Base-by-base conservation (phyloP, 2,329 filamentous ascomycete genomes). In the Emergomyces pasteurianus region DNA sequence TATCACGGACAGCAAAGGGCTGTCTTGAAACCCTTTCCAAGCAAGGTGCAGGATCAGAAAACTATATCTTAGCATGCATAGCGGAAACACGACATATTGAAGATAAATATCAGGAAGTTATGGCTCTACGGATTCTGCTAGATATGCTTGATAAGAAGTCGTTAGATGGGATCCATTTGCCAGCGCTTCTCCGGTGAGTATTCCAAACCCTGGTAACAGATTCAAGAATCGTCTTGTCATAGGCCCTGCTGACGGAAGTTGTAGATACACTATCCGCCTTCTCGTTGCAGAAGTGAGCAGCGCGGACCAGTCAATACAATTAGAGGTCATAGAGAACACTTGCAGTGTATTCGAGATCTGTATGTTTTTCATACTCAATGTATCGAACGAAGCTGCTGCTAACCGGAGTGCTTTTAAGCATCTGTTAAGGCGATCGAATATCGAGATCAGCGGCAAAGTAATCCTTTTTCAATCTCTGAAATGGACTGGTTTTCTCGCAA, bases 401-500 rank as follows among this genome's bases (percentile, higher is more conserved):
- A 40, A 57, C 40, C 14, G 10, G 8, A 31, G 8, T 7, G 7
- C 23, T 16, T 66, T 64, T 0, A 3, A 74, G 75, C 73, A 72
- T 79, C 79, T 21, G 71, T 74, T 1, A 75, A 77, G 49, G 75
- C 78, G 28, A 79, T 73, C 62, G 72, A 70, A 21, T 74, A 68
- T 2, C 76, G 69, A 58, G 76, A 76, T 64, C 70, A 67, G 47
- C 67, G 75, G 21, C 77, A 76, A 9, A 72, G 74, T 38, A 82
- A 74, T 63, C 61, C 80, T 0, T 90, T 91, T 68, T 82, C 80
- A 0, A 61, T 80, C 0, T 71, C 78, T 2, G 90, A 96, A 67
- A 77, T 95, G 3, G 82, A 92, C 65, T 95, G 90, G 90, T 92
- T 95, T 70, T 87, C 86, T 43, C 86, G 86, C 64, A 92, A 89